Conservation (phyloP, 1,284 basidiomycete genomes). For the Ustilago sp. region DNA sequence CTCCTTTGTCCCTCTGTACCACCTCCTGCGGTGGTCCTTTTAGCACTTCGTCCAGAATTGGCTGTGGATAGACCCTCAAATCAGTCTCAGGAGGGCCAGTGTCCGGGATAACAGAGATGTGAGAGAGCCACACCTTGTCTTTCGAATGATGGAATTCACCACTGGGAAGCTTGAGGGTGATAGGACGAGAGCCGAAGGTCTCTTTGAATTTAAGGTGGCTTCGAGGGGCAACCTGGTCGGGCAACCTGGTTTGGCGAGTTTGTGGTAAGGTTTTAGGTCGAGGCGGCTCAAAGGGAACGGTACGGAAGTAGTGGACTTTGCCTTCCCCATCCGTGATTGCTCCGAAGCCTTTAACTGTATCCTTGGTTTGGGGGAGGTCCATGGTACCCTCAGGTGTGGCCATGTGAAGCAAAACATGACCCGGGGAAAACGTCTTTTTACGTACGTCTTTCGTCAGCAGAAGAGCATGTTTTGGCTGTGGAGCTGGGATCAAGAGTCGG, state of each 20-base stretch:
- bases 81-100: fast-evolving
- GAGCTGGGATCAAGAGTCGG: not conserved
- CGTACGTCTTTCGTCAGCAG: not conserved
- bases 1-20: not conserved
- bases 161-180: not conserved
- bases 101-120: not conserved
- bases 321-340: not conserved
- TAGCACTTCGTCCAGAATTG: not conserved
- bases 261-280: fast-evolving
- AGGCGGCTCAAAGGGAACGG: not conserved
- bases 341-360: not conserved
- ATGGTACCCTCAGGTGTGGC: not conserved
- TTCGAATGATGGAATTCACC: not conserved
- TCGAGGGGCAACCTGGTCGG: not conserved
- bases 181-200: not conserved
- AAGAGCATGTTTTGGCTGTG: not conserved
- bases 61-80: not conserved
- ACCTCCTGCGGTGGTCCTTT: not conserved
- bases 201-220: too few relatives aligned
- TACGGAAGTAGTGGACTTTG: slow-evolving; percentile 4
- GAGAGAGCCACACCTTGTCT: not conserved
- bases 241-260: not conserved
- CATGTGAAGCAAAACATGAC: not conserved
- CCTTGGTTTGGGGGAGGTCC: not conserved
- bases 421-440: not conserved